Conservation (phyloP, 768 basidiomycete genomes). For the Boletus rubropictus region DNA sequence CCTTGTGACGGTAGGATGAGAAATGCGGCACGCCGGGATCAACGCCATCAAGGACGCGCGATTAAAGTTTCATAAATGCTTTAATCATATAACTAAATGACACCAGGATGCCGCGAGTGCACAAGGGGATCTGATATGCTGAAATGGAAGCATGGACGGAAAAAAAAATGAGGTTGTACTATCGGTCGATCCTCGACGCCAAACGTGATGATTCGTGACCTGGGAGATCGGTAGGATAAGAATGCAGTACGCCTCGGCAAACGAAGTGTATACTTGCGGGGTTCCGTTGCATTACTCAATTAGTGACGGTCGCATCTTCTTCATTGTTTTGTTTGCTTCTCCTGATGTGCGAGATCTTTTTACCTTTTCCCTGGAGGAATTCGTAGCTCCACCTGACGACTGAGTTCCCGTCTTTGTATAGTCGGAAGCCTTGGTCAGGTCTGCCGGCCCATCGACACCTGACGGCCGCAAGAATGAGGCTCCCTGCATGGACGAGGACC, state of each 20-base stretch:
- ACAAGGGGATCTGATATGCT: conserved; percentile 16
- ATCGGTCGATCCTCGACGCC: conserved; percentile 21
- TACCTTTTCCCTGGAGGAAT: conserved; percentile 9
- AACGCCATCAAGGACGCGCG: conserved; percentile 23
- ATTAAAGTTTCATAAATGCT: conserved; percentile 28
- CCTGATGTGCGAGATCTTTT: conserved; percentile 23
- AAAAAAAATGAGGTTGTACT: conserved; percentile 3
- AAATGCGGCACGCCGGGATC: conserved; percentile 21
- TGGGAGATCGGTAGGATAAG: conserved; percentile 17
- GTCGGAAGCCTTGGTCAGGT: conserved; percentile 6
- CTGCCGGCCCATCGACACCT: conserved; percentile 19
- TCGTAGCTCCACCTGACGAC: conserved; percentile 4
- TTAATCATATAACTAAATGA: conserved; percentile 22
- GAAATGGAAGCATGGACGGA: conserved; percentile 17
- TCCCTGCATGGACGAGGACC: conserved; percentile 18
- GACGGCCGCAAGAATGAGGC: conserved; percentile 19
- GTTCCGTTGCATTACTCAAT: conserved; percentile 23
- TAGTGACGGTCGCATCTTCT: conserved; percentile 22
- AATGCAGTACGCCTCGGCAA: conserved; percentile 12
- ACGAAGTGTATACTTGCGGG: conserved; percentile 16
- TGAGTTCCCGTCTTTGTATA: conserved; percentile 3
- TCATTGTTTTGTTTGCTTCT: conserved; percentile 14
- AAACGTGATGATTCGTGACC: conserved; percentile 11
- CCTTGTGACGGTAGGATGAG: conserved; percentile 16
- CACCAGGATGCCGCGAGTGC: conserved; percentile 15